phyloP scores from a whole-genome alignment of 176 grass and related monocot genomes.

The Musa troglodytarum region DNA sequence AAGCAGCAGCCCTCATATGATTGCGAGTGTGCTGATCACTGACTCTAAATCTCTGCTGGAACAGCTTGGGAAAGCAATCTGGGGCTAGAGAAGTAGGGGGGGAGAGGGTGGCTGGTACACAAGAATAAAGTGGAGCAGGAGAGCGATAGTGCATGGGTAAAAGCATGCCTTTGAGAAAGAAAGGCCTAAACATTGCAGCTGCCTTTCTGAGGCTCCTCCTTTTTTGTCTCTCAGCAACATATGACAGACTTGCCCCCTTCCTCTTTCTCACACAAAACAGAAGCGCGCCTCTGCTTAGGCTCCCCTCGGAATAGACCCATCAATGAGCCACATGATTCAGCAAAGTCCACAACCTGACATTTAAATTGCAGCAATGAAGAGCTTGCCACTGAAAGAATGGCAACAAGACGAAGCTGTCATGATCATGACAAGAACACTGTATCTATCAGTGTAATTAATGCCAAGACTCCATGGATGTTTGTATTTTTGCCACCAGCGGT shows the following conservation, averaged over 20 bases:
- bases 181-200: conserved; percentile 3
- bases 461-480: too few species aligned
- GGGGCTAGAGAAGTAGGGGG: not conserved
- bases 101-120: not conserved
- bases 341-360: not conserved
- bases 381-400: not conserved
- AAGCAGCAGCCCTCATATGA: not conserved
- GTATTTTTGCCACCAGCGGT: too few species aligned
- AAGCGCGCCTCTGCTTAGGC: not conserved
- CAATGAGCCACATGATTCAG: not conserved
- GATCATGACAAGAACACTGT: too few species aligned
- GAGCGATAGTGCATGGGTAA: not conserved
- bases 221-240: not conserved
- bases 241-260: not conserved
- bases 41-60: not conserved
- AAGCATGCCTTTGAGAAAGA: conserved; percentile 5
- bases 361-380: not conserved
- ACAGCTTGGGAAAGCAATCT: not conserved
- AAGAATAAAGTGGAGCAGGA: conserved; percentile 13
- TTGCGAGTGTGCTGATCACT: not conserved
- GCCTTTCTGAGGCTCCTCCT: not conserved
- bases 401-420: not conserved
- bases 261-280: not conserved
- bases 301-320: not conserved
- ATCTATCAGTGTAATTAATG: too few species aligned